Evolutionary conservation across 225 moss, liverwort and hornwort genomes (phyloP), one percentile per base, ranked within the genome.

Genomic region (Sphagnum contortum): DNA sequence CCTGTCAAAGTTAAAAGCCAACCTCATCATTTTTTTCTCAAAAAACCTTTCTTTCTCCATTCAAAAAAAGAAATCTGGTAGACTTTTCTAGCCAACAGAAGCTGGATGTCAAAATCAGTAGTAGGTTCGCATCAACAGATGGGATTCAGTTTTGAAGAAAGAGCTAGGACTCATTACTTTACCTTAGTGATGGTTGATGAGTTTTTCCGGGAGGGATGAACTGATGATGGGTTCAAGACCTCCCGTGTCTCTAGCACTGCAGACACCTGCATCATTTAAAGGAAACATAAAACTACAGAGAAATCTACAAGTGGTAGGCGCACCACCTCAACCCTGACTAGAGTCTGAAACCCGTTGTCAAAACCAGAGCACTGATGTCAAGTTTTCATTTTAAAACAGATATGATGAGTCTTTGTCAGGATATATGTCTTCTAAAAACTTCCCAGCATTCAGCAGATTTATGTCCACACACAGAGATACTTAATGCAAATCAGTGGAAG

Each of bases 181-280:
- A 96, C 96, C 90, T 98, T 98, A 2, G 87, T 89, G 63, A 92
- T 87, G 67, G 80, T 82, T 12, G 90, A 82, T n/a, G 92, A 87
- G 55, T 92, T 87, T 7, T 80, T 92, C 7, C 92, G 82, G 55
- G 96, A 98, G 12, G 96, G 96, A 80, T 98, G 92, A 48, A 98
- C 74, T 46, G 83, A 83, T 9, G 90, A 81, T 48, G 83, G 90
- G 73, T 89, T 98, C 62, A 98, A 60, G 50, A 90, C 71, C 81
- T 98, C 96, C 67, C 90, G 74, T 3, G 89, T 98, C 74, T 98
- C 96, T 70, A 98, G 74, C 13, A 90, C 77, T 50, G 83, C 87
- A 14, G 87, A 86, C 48, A 98, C 96, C 96, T 96, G 81, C 64
- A 57, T 44, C 52, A 52, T 5, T 52, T 52, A 52, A 29, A 29